A percentile compares a stretch with the other conserved stretches of the same genome.
Evolutionary conservation across 495 filamentous ascomycete species (phyloP).

Genomic region (Rhypophila decipiens): DNA sequence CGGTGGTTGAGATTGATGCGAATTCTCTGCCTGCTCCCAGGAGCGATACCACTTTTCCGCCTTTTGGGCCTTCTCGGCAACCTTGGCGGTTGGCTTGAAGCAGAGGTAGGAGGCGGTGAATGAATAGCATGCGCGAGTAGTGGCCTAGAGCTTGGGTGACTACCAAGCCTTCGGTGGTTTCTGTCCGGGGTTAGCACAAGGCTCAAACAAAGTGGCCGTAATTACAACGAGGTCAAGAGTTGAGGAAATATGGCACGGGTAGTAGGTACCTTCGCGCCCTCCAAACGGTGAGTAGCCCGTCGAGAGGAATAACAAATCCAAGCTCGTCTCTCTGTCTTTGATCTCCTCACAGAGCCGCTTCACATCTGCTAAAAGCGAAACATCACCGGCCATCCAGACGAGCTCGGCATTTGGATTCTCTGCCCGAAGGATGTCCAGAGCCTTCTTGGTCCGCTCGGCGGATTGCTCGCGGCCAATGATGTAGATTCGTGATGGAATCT

Average conservation of each 20-base stretch:
- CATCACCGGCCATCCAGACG: conserved; percentile 29
- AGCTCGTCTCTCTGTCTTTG: conserved; percentile 18
- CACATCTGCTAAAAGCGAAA: conserved; percentile 30
- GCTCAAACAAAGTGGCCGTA: no score
- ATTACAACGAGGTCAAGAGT: no score
- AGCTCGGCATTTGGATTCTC: conserved; percentile 30
- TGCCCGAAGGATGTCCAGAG: conserved; percentile 23
- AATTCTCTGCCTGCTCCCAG: conserved; percentile 26
- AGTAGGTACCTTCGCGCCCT: conserved; percentile 4
- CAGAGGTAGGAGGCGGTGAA: conserved; percentile 25
- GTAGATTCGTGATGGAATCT: conserved; percentile 21
- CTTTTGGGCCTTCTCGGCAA: conserved; percentile 16
- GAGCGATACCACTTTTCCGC: conserved; percentile 27
- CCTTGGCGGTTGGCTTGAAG: no score
- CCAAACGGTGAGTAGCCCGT: conserved; percentile 32
- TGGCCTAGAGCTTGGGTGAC: conserved; percentile 24
- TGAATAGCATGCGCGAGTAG: conserved; percentile 30
- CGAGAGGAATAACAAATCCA: conserved; percentile 33
- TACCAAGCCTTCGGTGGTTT: conserved; percentile 24
- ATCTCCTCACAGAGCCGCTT: conserved; percentile 27
- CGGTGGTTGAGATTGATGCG: conserved; percentile 26
- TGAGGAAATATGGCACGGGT: not conserved
- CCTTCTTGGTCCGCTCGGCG: conserved; percentile 15
- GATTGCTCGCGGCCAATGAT: conserved; percentile 29
- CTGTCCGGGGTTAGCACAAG: not conserved